Conservation (phyloP, 2,329 filamentous ascomycete species). For the Talaromyces sp. region DNA sequence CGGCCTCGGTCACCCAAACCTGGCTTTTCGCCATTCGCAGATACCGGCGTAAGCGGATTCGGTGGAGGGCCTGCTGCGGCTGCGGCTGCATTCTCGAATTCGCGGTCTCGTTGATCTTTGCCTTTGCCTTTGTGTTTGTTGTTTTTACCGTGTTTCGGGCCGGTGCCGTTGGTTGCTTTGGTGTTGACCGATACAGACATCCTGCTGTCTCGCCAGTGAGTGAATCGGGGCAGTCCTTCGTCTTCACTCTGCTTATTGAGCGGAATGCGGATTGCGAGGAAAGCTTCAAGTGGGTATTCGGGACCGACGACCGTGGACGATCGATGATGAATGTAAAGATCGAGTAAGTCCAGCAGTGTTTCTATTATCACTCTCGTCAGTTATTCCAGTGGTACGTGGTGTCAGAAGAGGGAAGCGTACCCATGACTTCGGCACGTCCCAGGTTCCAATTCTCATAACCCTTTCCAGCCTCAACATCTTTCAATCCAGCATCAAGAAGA, state of each 20-base stretch:
- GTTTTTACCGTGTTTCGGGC: constrained; percentile 20
- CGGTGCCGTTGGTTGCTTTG: constrained; percentile 10
- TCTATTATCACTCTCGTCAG: constrained; percentile 47
- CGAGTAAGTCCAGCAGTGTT: constrained; percentile 83
- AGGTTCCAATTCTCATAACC: constrained; percentile 52
- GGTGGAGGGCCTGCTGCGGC: constrained; percentile 11
- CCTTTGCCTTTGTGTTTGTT: constrained; percentile 27
- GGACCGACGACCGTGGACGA: constrained; percentile 70
- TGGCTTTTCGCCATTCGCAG: constrained; percentile 45
- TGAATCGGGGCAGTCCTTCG: constrained; percentile 60
- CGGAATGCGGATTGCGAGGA: constrained; percentile 81
- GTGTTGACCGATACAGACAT: neutral
- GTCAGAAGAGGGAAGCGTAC: constrained; percentile 29
- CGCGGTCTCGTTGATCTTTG: constrained; percentile 23
- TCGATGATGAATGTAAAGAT: constrained; percentile 85
- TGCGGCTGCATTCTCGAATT: constrained; percentile 15
- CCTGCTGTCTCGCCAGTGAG: constrained; percentile 47
- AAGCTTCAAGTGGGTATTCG: constrained; percentile 68
- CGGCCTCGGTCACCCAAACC: constrained; percentile 45
- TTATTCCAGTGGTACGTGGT: neutral
- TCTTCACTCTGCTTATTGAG: constrained; percentile 77
- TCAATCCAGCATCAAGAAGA: constrained; percentile 57
- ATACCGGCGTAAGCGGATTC: constrained; percentile 46
- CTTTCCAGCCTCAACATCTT: constrained; percentile 46
- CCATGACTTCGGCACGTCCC: constrained; percentile 47